Conservation (phyloP, 2,329 filamentous ascomycete genomes). For the Aureobasidium vineae region DNA sequence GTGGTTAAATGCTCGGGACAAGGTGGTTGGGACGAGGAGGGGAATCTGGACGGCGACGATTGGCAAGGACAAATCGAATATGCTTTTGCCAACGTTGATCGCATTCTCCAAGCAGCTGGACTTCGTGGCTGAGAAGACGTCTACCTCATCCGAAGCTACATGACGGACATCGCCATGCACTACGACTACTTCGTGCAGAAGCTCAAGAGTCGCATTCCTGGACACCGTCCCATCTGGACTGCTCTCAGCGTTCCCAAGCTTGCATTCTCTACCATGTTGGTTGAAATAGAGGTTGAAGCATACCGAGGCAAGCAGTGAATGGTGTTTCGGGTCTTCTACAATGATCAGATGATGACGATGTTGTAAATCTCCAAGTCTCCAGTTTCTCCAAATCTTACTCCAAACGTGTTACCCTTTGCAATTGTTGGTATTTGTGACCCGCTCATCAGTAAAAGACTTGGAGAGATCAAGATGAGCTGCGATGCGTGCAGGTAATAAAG, state of each 20-base stretch:
- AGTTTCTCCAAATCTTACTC: too few relatives aligned
- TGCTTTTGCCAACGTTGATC: constrained; percentile 1
- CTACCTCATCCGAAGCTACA: not conserved
- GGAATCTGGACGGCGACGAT: not conserved
- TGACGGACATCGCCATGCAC: not conserved
- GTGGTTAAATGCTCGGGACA: not conserved
- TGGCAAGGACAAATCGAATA: not conserved
- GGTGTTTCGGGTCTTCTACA: not conserved
- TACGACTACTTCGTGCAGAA: not conserved
- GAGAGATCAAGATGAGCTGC: too few relatives aligned
- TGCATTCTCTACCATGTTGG: not conserved
- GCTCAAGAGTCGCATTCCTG: not conserved
- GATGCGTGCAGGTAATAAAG: too few relatives aligned
- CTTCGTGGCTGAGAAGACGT: not conserved
- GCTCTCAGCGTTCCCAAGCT: not conserved
- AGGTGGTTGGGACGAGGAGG: not conserved
- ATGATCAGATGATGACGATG: not conserved
- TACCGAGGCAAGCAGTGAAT: not conserved
- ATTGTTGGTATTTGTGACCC: too few relatives aligned
- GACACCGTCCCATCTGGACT: not conserved
- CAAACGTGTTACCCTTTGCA: too few relatives aligned
- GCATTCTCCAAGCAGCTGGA: not conserved
- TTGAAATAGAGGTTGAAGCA: not conserved
- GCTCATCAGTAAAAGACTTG: too few relatives aligned
- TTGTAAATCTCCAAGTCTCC: not conserved